A percentile compares a stretch with the other conserved stretches of the same genome.
These are phyloP conservation scores for Galium porrigens DNA, from an alignment of 305 asterid genomes.

Conservation along the genomic window DNA sequence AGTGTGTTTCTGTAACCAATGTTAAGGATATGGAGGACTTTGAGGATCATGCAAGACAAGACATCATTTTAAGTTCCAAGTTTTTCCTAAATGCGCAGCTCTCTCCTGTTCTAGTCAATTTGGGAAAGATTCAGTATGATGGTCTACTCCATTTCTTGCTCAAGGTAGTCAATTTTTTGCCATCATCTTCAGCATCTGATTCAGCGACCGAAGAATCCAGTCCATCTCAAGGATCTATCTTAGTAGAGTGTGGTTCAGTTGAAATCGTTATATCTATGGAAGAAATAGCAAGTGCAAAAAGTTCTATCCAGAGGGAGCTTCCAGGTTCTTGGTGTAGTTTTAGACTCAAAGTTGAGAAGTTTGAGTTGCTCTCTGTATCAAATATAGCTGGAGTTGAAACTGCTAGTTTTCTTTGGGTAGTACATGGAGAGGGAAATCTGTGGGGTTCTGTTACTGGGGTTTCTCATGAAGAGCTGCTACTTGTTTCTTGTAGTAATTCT, in stretches of 20 bases:
- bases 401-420: conserved; percentile 54
- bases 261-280: conserved; percentile 36
- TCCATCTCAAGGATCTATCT: conserved; percentile 47
- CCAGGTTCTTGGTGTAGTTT: conserved; percentile 78
- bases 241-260: conserved; percentile 56
- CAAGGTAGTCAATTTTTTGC: conserved; percentile 37
- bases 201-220: conserved; percentile 30
- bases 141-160: conserved; percentile 39
- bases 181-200: conserved; percentile 33
- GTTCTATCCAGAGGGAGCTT: conserved; percentile 52
- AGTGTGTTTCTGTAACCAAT: conserved; percentile 68
- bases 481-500: conserved; percentile 66
- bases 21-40: conserved; percentile 47
- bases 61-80: conserved; percentile 61
- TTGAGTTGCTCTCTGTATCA: conserved; percentile 60
- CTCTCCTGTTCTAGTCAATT: conserved; percentile 38
- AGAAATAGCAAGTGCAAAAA: conserved; percentile 29
- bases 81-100: conserved; percentile 47
- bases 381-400: conserved; percentile 58
- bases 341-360: conserved; percentile 48
- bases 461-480: conserved; percentile 49
- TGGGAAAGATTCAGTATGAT: conserved; percentile 42
- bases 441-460: conserved; percentile 65
- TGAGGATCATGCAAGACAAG: conserved; percentile 43
- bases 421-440: conserved; percentile 72